A percentile compares a stretch with the other conserved stretches of the same genome.
phyloP scores from a whole-genome alignment of 352 stramenopile genomes.

The Phytophthora colocasiae region DNA sequence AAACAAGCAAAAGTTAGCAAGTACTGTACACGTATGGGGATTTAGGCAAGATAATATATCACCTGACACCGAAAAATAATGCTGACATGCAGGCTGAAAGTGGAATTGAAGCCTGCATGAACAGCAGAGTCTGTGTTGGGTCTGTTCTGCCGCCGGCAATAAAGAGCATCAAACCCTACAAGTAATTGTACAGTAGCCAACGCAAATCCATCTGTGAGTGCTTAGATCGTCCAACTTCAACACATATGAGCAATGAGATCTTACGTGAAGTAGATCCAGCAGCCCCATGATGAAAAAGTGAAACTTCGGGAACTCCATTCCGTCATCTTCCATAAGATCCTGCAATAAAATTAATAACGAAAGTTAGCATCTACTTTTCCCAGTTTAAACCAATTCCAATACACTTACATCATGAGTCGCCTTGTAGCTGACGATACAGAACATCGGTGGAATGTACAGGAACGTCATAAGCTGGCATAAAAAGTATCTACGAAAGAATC shows the following conservation, averaged over 20 bases:
- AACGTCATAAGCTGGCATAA: slow-evolving; percentile 89
- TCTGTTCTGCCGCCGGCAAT: slow-evolving; percentile 83
- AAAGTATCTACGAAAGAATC: slow-evolving; percentile 71
- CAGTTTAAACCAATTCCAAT: not conserved
- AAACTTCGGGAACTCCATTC: slow-evolving; percentile 87
- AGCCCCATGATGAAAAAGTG: slow-evolving; percentile 90
- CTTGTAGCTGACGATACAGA: slow-evolving; percentile 89
- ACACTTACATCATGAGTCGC: slow-evolving; percentile 71
- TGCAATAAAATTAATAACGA: slow-evolving; percentile 32
- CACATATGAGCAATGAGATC: slow-evolving; percentile 5
- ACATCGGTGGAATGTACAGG: slow-evolving; percentile 88
- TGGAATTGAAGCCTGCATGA: slow-evolving; percentile 87
- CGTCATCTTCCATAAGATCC: slow-evolving; percentile 87
- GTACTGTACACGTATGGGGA: not conserved
- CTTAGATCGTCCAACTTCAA: not conserved
- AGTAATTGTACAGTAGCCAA: slow-evolving; percentile 3
- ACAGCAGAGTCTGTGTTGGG: slow-evolving; percentile 83
- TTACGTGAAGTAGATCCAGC: slow-evolving; percentile 82
- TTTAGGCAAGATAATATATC: not conserved
- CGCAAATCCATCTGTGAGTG: slow-evolving; percentile 4
- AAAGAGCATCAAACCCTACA: slow-evolving; percentile 84
- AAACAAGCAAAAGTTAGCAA: slow-evolving; percentile 1
- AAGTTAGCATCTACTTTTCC: not conserved
- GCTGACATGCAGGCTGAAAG: slow-evolving; percentile 69
- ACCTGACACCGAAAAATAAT: slow-evolving; percentile 66